Percentiles rank a stretch among this genome's conserved stretches.
Evolutionary conservation across 2,329 filamentous ascomycete genomes (phyloP).

Genomic region (Escovopsis sp.): DNA sequence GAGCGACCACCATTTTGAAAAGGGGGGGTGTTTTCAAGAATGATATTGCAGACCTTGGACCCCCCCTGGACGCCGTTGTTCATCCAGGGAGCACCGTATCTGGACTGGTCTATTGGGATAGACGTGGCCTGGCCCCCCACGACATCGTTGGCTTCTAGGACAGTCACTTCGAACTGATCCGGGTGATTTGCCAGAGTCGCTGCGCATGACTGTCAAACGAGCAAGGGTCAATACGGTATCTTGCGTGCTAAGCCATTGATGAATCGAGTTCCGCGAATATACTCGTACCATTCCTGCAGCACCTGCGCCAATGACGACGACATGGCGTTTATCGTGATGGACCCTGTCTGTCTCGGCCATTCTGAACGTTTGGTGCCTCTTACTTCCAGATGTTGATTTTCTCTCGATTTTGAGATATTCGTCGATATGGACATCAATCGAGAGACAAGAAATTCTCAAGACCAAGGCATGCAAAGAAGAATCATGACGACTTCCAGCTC

Average conservation of each 20-base stretch:
- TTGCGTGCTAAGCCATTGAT: too few species aligned
- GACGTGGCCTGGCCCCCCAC: constrained; percentile 48
- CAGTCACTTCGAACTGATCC: constrained; percentile 48
- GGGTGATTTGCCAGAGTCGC: constrained; percentile 51
- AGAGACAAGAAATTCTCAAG: too few species aligned
- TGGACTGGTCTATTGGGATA: constrained; percentile 39
- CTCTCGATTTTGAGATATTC: too few species aligned
- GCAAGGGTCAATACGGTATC: too few species aligned
- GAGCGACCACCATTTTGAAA: background rate
- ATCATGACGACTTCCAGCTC: too few species aligned
- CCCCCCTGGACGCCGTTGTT: constrained; percentile 52
- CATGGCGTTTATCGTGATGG: constrained; percentile 22
- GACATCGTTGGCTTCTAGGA: constrained; percentile 43
- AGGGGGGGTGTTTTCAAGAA: background rate
- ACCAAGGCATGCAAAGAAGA: too few species aligned
- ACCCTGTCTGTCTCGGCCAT: background rate
- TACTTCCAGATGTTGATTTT: too few species aligned
- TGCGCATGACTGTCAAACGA: constrained; percentile 39
- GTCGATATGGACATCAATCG: too few species aligned
- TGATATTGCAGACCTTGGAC: constrained; percentile 14
- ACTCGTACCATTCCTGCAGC: constrained; percentile 41
- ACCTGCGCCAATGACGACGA: constrained; percentile 47
- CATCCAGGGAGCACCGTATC: constrained; percentile 43
- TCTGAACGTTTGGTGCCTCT: background rate
- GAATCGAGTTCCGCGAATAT: constrained; percentile 2